Evolutionary conservation across 495 filamentous ascomycete genomes (phyloP).

Genomic region (Penicillium diatomitis): DNA sequence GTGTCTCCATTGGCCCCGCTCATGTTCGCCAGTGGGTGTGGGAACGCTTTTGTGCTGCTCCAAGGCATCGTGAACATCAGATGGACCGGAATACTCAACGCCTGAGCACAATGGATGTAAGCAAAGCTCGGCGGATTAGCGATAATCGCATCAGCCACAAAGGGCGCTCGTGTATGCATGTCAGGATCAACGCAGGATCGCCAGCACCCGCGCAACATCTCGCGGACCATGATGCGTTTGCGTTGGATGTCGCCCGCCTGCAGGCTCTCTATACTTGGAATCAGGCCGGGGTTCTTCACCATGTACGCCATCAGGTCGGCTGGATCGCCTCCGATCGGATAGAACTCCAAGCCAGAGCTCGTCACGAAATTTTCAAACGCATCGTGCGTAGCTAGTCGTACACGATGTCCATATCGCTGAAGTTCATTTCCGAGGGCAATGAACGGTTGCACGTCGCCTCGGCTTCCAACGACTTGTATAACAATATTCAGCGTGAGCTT

Average conservation of each 20-base stretch:
- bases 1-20: background rate
- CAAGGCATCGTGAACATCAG: background rate
- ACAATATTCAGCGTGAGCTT: too few species aligned
- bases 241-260: background rate
- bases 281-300: background rate
- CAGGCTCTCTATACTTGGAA: background rate
- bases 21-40: background rate
- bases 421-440: too few species aligned
- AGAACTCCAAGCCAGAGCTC: background rate
- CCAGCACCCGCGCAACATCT: background rate
- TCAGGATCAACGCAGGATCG: background rate
- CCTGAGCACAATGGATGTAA: slow-evolving; percentile 24
- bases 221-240: background rate
- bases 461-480: too few species aligned
- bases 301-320: background rate
- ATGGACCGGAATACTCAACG: background rate
- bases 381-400: too few species aligned
- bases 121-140: background rate
- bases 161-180: background rate
- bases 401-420: too few species aligned
- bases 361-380: too few species aligned
- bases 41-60: background rate
- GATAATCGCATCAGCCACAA: too few species aligned
- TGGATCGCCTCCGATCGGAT: background rate
- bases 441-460: too few species aligned